These are phyloP conservation scores for Rhodosporidiobolus sp. DNA, from an alignment of 768 basidiomycete genomes.

Conservation along the genomic window DNA sequence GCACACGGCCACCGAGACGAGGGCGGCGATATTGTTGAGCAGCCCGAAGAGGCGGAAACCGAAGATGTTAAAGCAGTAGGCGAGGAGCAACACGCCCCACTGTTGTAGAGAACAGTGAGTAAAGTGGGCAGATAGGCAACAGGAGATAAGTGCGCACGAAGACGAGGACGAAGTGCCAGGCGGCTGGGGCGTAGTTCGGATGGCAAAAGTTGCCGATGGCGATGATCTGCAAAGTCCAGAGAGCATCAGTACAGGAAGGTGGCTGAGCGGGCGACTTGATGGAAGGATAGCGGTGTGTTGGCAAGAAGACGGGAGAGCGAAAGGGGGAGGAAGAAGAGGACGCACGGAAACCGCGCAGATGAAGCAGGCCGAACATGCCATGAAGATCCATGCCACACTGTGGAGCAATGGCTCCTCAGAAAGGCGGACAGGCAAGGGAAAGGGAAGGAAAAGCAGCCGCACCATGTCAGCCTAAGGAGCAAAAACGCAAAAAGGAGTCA, in stretches of 20 bases:
- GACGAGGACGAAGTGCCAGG: neutral
- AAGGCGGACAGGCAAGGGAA: neutral
- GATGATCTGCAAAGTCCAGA: neutral
- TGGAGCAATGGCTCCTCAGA: neutral
- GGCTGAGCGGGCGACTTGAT: no score
- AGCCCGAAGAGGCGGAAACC: slow-evolving; percentile 14
- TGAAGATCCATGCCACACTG: neutral
- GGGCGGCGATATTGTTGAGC: neutral
- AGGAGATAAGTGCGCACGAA: neutral
- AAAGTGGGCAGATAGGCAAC: neutral
- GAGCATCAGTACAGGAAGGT: neutral
- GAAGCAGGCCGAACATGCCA: neutral
- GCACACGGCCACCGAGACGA: no score
- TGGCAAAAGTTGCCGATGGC: neutral
- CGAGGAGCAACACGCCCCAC: neutral
- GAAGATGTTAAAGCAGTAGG: slow-evolving; percentile 26
- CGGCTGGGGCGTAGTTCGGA: neutral
- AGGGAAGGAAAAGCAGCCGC: no score
- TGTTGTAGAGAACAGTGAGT: neutral
- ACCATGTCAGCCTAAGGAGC: neutral
- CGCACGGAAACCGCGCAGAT: neutral
- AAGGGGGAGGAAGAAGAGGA: no score
- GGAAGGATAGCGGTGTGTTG: no score
- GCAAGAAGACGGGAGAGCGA: no score
- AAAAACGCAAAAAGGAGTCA: no score